A percentile compares a stretch with the other conserved stretches of the same genome.
These are phyloP conservation scores for Phytophthora macrochlamydospora DNA, from an alignment of 352 stramenopile genomes.

Conservation along the genomic window DNA sequence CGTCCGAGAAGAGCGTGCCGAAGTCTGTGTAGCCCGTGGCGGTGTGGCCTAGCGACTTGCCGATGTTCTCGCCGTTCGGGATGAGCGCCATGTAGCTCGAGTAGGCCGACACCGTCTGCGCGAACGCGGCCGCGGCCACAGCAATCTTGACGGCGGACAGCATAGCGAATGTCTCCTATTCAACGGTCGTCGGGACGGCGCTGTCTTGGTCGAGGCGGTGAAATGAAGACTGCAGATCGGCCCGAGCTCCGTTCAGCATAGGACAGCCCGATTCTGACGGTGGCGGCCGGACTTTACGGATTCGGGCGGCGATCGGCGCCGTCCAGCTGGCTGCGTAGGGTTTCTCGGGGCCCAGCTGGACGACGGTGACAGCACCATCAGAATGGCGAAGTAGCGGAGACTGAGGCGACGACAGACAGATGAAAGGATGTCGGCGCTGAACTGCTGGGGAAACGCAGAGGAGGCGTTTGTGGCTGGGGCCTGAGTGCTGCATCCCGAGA, in stretches of 20 bases:
- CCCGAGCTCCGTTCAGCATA: slow-evolving; percentile 14
- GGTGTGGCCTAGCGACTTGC: slow-evolving; percentile 44
- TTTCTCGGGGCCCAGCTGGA: background rate
- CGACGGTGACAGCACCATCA: background rate
- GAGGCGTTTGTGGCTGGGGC: too few species aligned
- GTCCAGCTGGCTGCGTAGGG: background rate
- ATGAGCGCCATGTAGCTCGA: slow-evolving; percentile 45
- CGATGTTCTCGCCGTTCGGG: slow-evolving; percentile 52
- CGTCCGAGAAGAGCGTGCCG: slow-evolving; percentile 47
- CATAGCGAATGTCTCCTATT: slow-evolving; percentile 7
- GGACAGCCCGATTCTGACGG: slow-evolving; percentile 24
- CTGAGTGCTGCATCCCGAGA: too few species aligned
- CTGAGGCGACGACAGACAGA: background rate
- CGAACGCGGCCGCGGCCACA: slow-evolving; percentile 22
- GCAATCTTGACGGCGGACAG: slow-evolving; percentile 25
- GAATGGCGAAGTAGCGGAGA: background rate
- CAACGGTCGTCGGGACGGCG: background rate
- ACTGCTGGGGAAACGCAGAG: background rate
- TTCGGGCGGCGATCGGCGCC: slow-evolving; percentile 16
- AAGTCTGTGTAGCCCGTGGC: slow-evolving; percentile 48
- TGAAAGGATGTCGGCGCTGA: background rate
- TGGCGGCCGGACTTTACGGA: slow-evolving; percentile 39
- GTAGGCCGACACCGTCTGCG: slow-evolving; percentile 25
- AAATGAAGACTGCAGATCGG: slow-evolving; percentile 24
- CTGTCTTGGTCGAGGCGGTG: slow-evolving; percentile 21